Conservation (phyloP, 352 stramenopile genomes). For the Phytophthora podocarpi region DNA sequence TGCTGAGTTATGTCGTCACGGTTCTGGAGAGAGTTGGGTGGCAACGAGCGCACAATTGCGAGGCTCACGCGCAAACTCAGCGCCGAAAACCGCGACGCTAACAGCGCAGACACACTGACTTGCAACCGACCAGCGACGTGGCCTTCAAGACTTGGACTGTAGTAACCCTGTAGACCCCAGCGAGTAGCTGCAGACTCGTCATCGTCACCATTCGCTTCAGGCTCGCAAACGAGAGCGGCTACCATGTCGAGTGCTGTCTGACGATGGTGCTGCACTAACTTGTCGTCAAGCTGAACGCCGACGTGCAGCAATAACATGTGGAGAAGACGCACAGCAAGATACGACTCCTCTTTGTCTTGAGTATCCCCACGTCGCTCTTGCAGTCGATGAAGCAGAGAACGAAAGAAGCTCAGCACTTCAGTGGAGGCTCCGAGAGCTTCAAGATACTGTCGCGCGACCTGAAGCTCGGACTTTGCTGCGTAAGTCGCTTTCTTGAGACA, state of each 20-base stretch:
- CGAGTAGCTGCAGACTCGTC: conserved; percentile 26
- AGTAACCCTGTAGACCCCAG: conserved; percentile 36
- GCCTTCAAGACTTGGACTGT: conserved; percentile 22
- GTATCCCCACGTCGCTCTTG: conserved; percentile 8
- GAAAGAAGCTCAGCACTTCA: conserved; percentile 29
- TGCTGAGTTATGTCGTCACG: conserved; percentile 43
- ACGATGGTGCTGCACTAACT: conserved; percentile 42
- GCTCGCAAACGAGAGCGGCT: conserved; percentile 15
- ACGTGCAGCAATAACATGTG: conserved; percentile 58
- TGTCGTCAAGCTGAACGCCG: conserved; percentile 35
- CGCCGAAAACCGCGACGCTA: conserved; percentile 38
- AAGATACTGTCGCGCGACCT: conserved; percentile 33
- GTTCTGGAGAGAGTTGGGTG: conserved; percentile 25
- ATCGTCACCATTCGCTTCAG: conserved; percentile 13
- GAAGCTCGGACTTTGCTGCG: conserved; percentile 4
- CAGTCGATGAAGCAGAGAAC: conserved; percentile 31
- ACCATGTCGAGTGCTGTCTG: conserved; percentile 34
- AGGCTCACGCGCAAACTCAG: conserved; percentile 44
- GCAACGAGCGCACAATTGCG: conserved; percentile 44
- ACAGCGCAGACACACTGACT: conserved; percentile 28
- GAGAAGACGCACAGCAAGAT: conserved; percentile 47
- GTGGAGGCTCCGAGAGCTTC: conserved; percentile 26
- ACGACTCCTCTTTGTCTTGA: conserved; percentile 21
- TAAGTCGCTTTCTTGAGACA: conserved; percentile 34
- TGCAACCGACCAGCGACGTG: conserved; percentile 24